Conservation (phyloP, 2,329 filamentous ascomycete genomes). For the Zymoseptoria pseudotritici region DNA sequence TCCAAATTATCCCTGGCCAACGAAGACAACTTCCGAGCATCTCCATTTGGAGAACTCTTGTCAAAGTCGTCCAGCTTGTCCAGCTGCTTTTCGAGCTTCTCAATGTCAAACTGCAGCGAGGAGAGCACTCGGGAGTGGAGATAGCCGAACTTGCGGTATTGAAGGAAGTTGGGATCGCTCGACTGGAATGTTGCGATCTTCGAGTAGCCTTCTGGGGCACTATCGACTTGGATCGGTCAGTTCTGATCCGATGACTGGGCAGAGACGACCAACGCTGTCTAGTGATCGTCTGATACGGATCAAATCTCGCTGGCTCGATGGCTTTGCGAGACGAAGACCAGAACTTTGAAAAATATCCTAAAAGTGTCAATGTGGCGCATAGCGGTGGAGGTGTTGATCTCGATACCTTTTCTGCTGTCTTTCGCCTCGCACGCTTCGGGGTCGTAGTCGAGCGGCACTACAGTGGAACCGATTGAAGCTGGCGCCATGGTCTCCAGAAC, state of each 20-base stretch:
- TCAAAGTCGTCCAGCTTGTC: slow-evolving; percentile 25
- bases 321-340: not conserved
- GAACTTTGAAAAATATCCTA: not conserved
- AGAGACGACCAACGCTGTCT: not conserved
- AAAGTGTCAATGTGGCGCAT: not conserved
- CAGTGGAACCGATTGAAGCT: not conserved
- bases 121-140: slow-evolving; percentile 34
- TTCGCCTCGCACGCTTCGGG: not conserved
- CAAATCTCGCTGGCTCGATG: not conserved
- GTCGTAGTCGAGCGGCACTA: not conserved
- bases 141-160: slow-evolving; percentile 35
- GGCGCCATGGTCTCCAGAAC: not conserved
- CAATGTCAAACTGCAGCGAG: slow-evolving; percentile 34
- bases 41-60: slow-evolving; percentile 1
- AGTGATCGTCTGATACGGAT: not conserved
- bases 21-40: slow-evolving; percentile 2
- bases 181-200: slow-evolving; percentile 34
- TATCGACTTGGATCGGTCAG: slow-evolving; percentile 23
- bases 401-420: not conserved
- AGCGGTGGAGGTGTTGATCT: too few species aligned
- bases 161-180: slow-evolving; percentile 33
- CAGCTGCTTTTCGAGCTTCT: slow-evolving; percentile 30
- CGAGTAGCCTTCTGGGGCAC: slow-evolving; percentile 34
- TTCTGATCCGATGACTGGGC: not conserved
- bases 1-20: slow-evolving; percentile 13